phyloP scores from a whole-genome alignment of 345 rosid genomes.

The Crucihimalaya himalaica region DNA sequence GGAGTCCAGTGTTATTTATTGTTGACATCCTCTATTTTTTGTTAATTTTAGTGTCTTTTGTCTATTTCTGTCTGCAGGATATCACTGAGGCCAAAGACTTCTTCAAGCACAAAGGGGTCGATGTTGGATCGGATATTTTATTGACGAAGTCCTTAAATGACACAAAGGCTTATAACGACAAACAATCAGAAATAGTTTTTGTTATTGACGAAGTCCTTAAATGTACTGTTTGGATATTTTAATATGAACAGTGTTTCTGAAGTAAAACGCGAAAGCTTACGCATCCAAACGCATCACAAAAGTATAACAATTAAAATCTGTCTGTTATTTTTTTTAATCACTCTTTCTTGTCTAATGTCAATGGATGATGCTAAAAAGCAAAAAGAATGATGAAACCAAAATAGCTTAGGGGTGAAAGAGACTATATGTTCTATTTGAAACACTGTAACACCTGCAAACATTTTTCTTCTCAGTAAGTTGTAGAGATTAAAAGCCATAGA shows the following conservation, averaged over 20 bases:
- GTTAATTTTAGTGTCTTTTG: background rate
- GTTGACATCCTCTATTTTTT: background rate
- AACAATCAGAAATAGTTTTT: background rate
- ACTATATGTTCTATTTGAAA: background rate
- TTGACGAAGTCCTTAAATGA: too few species aligned
- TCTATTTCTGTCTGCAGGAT: constrained; percentile 49
- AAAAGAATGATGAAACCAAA: background rate
- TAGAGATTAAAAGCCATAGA: background rate
- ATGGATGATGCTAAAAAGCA: background rate
- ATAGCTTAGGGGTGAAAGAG: background rate
- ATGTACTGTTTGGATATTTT: background rate
- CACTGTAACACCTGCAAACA: constrained; percentile 1
- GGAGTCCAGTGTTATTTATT: background rate
- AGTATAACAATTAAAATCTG: background rate
- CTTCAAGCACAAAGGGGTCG: constrained; percentile 66
- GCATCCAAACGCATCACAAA: background rate
- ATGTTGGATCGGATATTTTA: constrained; percentile 60
- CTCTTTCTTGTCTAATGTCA: constrained; percentile 3
- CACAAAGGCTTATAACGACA: background rate
- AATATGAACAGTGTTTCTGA: background rate
- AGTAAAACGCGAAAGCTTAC: background rate
- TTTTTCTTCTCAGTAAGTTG: background rate
- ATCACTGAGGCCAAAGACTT: constrained; percentile 76
- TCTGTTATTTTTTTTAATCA: background rate
- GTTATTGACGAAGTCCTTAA: background rate